Conservation (phyloP, 768 basidiomycete genomes). For the Hydnum rufescens region DNA sequence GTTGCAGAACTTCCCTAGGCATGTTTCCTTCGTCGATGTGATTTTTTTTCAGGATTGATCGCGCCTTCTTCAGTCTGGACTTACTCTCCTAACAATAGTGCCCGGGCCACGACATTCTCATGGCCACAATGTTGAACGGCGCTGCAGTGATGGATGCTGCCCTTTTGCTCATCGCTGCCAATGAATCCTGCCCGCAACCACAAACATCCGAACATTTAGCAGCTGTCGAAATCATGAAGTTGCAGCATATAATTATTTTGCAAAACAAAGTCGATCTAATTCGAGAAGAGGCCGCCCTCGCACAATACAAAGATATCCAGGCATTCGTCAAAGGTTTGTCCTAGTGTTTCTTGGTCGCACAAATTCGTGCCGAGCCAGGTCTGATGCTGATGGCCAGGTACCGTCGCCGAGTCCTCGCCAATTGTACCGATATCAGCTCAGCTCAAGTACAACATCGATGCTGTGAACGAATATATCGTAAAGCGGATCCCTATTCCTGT, state of each 20-base stretch:
- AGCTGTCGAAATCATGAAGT: slow-evolving; percentile 98
- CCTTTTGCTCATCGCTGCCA: slow-evolving; percentile 83
- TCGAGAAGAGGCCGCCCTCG: slow-evolving; percentile 81
- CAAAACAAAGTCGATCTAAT: slow-evolving; percentile 99
- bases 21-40: slow-evolving; percentile 91
- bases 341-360: background rate
- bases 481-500: slow-evolving; percentile 88
- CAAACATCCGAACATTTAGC: slow-evolving; percentile 98
- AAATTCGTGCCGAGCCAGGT: background rate
- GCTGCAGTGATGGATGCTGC: slow-evolving; percentile 99
- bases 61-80: background rate
- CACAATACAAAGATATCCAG: slow-evolving; percentile 89
- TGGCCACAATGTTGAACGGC: slow-evolving; percentile 99
- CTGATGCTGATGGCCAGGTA: slow-evolving; percentile 32
- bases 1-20: slow-evolving; percentile 18
- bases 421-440: slow-evolving; percentile 99
- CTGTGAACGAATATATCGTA: slow-evolving; percentile 96
- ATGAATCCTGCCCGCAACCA: slow-evolving; percentile 97
- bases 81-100: slow-evolving; percentile 20
- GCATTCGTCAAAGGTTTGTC: slow-evolving; percentile 78
- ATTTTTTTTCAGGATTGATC: slow-evolving; percentile 1
- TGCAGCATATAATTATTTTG: slow-evolving; percentile 91
- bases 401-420: slow-evolving; percentile 90
- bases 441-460: slow-evolving; percentile 97
- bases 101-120: slow-evolving; percentile 96